A percentile compares a stretch with the other conserved stretches of the same genome.
Evolutionary conservation across 2,329 filamentous ascomycete genomes (phyloP).

Genomic region (Cytospora chrysosperma): DNA sequence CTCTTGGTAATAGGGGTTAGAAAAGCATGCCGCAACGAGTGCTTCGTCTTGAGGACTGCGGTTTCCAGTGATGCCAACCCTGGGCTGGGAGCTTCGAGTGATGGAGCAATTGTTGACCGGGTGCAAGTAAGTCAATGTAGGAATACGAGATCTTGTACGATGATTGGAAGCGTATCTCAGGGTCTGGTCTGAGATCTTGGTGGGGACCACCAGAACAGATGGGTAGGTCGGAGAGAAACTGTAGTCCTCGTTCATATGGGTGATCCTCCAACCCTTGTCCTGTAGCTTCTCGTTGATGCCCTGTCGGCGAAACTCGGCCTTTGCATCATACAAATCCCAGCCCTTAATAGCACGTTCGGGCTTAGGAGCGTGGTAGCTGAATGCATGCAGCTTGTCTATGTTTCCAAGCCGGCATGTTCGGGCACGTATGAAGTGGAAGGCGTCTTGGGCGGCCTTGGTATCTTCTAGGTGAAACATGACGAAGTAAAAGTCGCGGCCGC

Average conservation of each 20-base stretch:
- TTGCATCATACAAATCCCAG: slow-evolving; percentile 82
- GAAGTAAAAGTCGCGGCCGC: slow-evolving; percentile 91
- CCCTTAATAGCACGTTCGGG: slow-evolving; percentile 71
- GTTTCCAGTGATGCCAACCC: slow-evolving; percentile 82
- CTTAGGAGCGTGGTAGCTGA: slow-evolving; percentile 74
- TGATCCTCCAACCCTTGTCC: slow-evolving; percentile 83
- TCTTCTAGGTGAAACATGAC: slow-evolving; percentile 84
- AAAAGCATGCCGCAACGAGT: slow-evolving; percentile 88
- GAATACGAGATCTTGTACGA: slow-evolving; percentile 84
- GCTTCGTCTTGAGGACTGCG: slow-evolving; percentile 95
- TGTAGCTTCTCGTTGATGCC: slow-evolving; percentile 80
- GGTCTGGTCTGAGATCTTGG: slow-evolving; percentile 91
- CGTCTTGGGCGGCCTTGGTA: slow-evolving; percentile 73
- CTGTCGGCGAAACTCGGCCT: slow-evolving; percentile 81
- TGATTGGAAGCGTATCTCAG: slow-evolving; percentile 90
- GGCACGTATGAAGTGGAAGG: slow-evolving; percentile 80
- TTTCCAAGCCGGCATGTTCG: slow-evolving; percentile 79
- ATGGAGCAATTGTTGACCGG: slow-evolving; percentile 96
- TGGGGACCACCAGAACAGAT: slow-evolving; percentile 77
- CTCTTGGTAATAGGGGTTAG: slow-evolving; percentile 57
- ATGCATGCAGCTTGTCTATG: slow-evolving; percentile 89
- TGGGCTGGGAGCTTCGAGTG: slow-evolving; percentile 88
- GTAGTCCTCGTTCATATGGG: slow-evolving; percentile 86
- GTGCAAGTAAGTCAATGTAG: slow-evolving; percentile 90
- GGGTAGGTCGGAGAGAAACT: slow-evolving; percentile 92